These are phyloP conservation scores for Tieghemiomyces parasiticus DNA, from an alignment of 192 early-diverging fungal species.

Conservation along the genomic window DNA sequence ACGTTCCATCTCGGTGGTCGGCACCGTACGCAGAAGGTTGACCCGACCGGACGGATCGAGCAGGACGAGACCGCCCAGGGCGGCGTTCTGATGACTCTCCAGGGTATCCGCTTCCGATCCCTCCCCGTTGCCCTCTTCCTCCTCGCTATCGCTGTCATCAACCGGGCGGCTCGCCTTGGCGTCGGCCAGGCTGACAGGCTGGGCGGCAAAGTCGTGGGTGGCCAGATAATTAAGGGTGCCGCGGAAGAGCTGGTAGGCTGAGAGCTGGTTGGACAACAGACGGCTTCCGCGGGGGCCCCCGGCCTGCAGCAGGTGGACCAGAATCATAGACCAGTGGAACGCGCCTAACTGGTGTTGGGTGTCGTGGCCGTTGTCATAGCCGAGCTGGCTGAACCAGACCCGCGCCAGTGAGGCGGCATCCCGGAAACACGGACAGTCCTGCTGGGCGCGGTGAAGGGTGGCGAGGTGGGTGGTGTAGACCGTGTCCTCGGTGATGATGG, in stretches of 20 bases:
- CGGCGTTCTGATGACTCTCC: conserved; percentile 24
- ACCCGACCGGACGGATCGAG: conserved; percentile 72
- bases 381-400: conserved; percentile 75
- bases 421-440: conserved; percentile 56
- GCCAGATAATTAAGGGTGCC: conserved; percentile 68
- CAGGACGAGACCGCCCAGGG: conserved; percentile 47
- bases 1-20: conserved; percentile 45
- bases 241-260: conserved; percentile 73
- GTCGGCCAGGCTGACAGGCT: conserved; percentile 61
- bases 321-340: conserved; percentile 76
- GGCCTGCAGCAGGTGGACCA: conserved; percentile 62
- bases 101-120: conserved; percentile 36
- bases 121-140: no score
- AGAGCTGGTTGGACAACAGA: conserved; percentile 52
- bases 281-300: conserved; percentile 36
- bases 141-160: no score
- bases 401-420: conserved; percentile 67
- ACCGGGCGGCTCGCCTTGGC: no score
- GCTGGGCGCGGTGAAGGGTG: conserved; percentile 56
- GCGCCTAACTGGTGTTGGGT: conserved; percentile 34
- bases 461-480: conserved; percentile 57
- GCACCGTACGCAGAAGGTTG: conserved; percentile 64
- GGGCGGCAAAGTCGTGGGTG: conserved; percentile 44
- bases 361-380: conserved; percentile 25
- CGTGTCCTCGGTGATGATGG: conserved; percentile 52